phyloP scores from a whole-genome alignment of 441 rosid species.

The Populus hybrid region DNA sequence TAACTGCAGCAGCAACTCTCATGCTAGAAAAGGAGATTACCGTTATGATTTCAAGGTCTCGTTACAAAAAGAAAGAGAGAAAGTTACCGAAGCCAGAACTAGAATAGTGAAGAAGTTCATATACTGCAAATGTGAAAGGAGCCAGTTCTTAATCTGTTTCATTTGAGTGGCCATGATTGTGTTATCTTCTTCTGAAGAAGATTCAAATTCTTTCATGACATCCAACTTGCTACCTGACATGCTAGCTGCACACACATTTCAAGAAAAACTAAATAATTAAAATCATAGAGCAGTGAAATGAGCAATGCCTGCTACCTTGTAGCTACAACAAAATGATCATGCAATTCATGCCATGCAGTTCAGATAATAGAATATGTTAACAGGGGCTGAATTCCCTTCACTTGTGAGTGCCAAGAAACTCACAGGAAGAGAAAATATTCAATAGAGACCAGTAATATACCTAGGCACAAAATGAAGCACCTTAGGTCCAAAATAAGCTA shows the following conservation, averaged over 20 bases:
- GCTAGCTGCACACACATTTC: slow-evolving; percentile 49
- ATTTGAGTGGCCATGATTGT: slow-evolving; percentile 56
- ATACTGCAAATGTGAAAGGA: slow-evolving; percentile 71
- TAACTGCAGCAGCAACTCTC: not conserved
- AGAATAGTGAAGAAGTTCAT: slow-evolving; percentile 86
- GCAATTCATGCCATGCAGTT: not conserved
- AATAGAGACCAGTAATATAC: not conserved
- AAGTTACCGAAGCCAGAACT: slow-evolving; percentile 76
- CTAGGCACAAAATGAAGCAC: not conserved
- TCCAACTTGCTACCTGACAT: slow-evolving; percentile 63
- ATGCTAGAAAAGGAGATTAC: not conserved
- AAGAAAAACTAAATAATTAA: not conserved
- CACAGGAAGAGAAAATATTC: not conserved
- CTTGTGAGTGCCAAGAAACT: not conserved
- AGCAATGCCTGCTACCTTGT: not conserved
- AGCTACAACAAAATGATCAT: not conserved
- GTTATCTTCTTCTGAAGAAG: slow-evolving; percentile 45
- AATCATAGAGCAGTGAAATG: not conserved
- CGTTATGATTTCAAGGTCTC: not conserved
- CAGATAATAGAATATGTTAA: not conserved
- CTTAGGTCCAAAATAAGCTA: not conserved
- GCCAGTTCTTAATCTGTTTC: slow-evolving; percentile 58
- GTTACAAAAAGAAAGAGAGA: not conserved
- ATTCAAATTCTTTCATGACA: slow-evolving; percentile 70
- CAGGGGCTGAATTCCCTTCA: not conserved